Conservation (phyloP, 1,284 basidiomycete genomes). For the Meripilus lineatus region DNA sequence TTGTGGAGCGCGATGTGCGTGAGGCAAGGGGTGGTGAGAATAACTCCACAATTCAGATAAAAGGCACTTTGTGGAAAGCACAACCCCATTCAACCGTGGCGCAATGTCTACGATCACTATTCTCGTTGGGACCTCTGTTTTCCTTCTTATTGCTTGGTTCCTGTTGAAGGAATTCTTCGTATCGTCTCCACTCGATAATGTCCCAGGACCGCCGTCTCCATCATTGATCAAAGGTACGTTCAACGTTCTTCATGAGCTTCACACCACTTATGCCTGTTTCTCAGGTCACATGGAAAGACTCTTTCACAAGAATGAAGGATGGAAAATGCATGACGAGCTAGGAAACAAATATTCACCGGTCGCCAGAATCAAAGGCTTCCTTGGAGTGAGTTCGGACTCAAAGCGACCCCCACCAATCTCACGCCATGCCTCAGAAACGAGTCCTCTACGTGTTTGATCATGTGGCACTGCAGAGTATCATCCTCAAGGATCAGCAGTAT, state of each 20-base stretch:
- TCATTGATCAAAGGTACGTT: too few species aligned
- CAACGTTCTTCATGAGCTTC: too few species aligned
- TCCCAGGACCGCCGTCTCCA: constrained; percentile 1
- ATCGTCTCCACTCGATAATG: constrained; percentile 1
- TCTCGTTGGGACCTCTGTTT: too few species aligned
- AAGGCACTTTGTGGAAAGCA: too few species aligned
- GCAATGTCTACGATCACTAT: too few species aligned
- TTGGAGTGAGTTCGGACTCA: constrained; percentile 12
- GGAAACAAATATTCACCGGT: constrained; percentile 14
- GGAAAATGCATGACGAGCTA: constrained; percentile 12
- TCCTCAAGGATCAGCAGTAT: constrained; percentile 11
- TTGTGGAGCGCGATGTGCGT: too few species aligned
- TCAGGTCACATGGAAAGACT: too few species aligned
- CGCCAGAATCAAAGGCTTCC: constrained; percentile 11
- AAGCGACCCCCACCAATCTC: not conserved
- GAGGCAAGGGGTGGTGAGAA: too few species aligned
- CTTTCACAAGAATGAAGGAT: constrained; percentile 14
- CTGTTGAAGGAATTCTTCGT: constrained; percentile 12
- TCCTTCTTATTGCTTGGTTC: too few species aligned
- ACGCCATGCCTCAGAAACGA: constrained; percentile 14
- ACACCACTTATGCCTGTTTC: too few species aligned
- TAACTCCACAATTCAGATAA: too few species aligned
- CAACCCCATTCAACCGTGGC: too few species aligned
- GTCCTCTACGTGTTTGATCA: constrained; percentile 14
- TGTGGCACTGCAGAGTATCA: constrained; percentile 9